Conservation (phyloP, 2,329 filamentous ascomycete species). For the Hypocreales sp. region DNA sequence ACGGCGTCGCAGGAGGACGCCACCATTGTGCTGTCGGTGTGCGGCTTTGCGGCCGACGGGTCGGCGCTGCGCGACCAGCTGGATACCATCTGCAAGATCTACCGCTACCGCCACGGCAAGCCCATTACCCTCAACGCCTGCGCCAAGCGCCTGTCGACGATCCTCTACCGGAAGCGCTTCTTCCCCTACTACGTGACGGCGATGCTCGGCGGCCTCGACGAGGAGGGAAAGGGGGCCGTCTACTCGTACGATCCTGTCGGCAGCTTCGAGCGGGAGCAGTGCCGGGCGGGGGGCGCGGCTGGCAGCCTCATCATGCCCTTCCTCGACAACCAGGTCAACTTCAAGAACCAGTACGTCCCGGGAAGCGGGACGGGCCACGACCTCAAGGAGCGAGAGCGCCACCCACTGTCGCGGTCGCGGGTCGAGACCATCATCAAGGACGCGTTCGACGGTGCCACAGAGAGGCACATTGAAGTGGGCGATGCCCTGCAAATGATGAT, state of each 20-base stretch:
- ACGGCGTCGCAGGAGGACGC: slow-evolving; percentile 73
- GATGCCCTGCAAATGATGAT: slow-evolving; percentile 92
- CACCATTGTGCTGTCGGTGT: slow-evolving; percentile 79
- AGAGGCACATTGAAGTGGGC: slow-evolving; percentile 98
- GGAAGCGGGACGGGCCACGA: slow-evolving; percentile 73
- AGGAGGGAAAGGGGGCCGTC: slow-evolving; percentile 83
- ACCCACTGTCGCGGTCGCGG: slow-evolving; percentile 54
- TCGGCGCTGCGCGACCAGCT: slow-evolving; percentile 86
- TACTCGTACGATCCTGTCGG: slow-evolving; percentile 98
- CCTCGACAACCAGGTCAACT: slow-evolving; percentile 98
- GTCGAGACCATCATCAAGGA: slow-evolving; percentile 87
- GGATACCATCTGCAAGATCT: slow-evolving; percentile 95
- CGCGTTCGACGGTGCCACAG: slow-evolving; percentile 93
- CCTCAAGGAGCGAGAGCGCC: slow-evolving; percentile 53
- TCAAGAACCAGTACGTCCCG: slow-evolving; percentile 95
- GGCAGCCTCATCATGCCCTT: slow-evolving; percentile 97
- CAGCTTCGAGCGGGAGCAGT: slow-evolving; percentile 94
- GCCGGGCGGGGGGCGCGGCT: slow-evolving; percentile 81
- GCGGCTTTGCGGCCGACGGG: slow-evolving; percentile 91
- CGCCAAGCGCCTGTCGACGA: slow-evolving; percentile 85
- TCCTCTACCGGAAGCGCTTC: slow-evolving; percentile 94
- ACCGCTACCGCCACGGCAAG: slow-evolving; percentile 96
- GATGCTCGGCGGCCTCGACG: slow-evolving; percentile 85
- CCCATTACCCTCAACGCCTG: slow-evolving; percentile 89
- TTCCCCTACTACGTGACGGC: slow-evolving; percentile 98